Evolutionary conservation across 2,329 filamentous ascomycete species (phyloP), one percentile per base, ranked within the genome.

Genomic region (Nothophaeocryptopus gaeumannii): DNA sequence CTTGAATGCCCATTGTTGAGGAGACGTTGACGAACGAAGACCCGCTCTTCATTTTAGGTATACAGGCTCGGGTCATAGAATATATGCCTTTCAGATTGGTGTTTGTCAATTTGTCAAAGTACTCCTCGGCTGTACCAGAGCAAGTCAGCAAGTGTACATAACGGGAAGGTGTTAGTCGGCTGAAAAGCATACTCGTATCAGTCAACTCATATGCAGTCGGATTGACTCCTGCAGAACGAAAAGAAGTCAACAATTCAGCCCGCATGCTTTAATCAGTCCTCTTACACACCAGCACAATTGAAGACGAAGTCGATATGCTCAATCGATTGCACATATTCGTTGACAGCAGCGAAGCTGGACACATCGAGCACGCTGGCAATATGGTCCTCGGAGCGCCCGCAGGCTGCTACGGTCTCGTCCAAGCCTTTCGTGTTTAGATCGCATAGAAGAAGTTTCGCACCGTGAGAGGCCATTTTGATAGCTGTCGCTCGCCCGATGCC

Each of bases 401-500:
- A 67, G 8, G 56, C 39, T 5, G 45, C 35, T 26, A 44, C 39
- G 3, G 64, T 66, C 41, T 64, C 58, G 1, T 53, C 52, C 0
- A 72, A 60, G 11, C 62, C 67, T 8, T 58, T 48, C 3, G 40
- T 41, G 51, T 73, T 67, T 45, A 68, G 66, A 47, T 75, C 74
- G 9, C 69, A 66, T 11, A 77, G 63, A 10, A 69, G 66, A 38
- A 78, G 67, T 3, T 45, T 61, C 47, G 72, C 74, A 32, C 74
- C 73, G 38, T 72, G 68, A 4, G 58, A 62, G 9, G 69, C 69
- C 59, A 78, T 73, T 5, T 73, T 72, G 30, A 72, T 58, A 10
- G 74, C 72, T 5, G 70, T 71, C 15, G 71, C 70, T 5, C 70
- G 62, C 14, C 72, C 72, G 35, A 75, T 76, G 2, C 72, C 73